Conservation (phyloP, 805 yeast genomes). For the Cyberlindnera bimundalis region DNA sequence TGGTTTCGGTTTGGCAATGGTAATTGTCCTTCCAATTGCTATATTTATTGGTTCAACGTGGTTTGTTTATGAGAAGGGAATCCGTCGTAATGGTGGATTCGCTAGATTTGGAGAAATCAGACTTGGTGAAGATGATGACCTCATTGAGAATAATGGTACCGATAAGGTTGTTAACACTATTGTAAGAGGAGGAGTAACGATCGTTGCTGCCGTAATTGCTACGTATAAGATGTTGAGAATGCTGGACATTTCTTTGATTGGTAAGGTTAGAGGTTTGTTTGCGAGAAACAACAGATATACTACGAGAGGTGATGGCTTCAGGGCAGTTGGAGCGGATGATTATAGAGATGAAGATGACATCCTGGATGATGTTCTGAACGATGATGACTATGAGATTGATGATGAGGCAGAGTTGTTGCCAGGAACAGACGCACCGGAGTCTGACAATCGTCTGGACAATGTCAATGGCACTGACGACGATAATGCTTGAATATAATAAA, state of each 20-base stretch:
- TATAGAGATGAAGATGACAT: constrained; percentile 26
- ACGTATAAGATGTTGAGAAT: constrained; percentile 29
- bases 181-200: constrained; percentile 33
- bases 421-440: background rate
- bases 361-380: constrained; percentile 24
- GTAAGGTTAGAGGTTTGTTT: constrained; percentile 17
- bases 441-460: constrained; percentile 8
- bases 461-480: constrained; percentile 5
- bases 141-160: constrained; percentile 48
- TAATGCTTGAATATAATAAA: too few species aligned
- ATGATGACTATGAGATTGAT: constrained; percentile 26
- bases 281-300: constrained; percentile 22
- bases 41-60: constrained; percentile 40
- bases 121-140: constrained; percentile 74
- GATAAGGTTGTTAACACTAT: constrained; percentile 58
- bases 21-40: constrained; percentile 54
- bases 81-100: constrained; percentile 63
- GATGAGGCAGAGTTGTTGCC: constrained; percentile 23
- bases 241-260: constrained; percentile 20
- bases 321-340: constrained; percentile 18
- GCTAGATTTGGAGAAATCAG: constrained; percentile 83
- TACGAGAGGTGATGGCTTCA: constrained; percentile 24
- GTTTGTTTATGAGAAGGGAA: constrained; percentile 69
- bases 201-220: constrained; percentile 32
- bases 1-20: constrained; percentile 50